Evolutionary conservation across 176 grass and related monocot genomes (phyloP).

Genomic region (Avena sativa): DNA sequence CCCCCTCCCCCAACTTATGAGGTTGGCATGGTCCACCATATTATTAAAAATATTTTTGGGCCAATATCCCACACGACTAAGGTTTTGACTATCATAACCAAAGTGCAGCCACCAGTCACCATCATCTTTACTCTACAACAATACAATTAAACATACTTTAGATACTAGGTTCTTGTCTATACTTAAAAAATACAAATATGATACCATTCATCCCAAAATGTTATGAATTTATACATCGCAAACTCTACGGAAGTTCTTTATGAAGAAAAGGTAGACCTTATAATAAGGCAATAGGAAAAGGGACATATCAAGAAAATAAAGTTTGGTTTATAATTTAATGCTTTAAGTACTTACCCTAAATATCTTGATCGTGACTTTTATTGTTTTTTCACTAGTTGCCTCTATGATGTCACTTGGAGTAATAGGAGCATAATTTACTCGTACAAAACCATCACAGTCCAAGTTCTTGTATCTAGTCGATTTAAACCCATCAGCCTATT

Average conservation of each 20-base stretch:
- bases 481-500: neutral
- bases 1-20: neutral
- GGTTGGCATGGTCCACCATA: neutral
- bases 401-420: conserved; percentile 4
- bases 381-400: neutral
- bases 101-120: conserved; percentile 19
- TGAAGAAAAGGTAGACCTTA: neutral
- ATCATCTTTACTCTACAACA: neutral
- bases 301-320: neutral
- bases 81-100: neutral
- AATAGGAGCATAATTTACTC: conserved; percentile 4
- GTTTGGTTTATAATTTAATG: neutral
- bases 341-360: neutral
- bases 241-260: too few species aligned
- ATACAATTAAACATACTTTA: neutral
- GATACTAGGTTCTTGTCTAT: neutral
- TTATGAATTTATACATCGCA: neutral
- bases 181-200: neutral
- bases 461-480: neutral
- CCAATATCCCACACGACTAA: conserved; percentile 15
- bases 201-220: neutral
- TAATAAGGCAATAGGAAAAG: neutral
- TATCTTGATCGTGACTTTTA: conserved; percentile 11
- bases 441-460: neutral
- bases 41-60: neutral